phyloP scores from a whole-genome alignment of 106 monocot genomes.

The Ottelia alismoides region DNA sequence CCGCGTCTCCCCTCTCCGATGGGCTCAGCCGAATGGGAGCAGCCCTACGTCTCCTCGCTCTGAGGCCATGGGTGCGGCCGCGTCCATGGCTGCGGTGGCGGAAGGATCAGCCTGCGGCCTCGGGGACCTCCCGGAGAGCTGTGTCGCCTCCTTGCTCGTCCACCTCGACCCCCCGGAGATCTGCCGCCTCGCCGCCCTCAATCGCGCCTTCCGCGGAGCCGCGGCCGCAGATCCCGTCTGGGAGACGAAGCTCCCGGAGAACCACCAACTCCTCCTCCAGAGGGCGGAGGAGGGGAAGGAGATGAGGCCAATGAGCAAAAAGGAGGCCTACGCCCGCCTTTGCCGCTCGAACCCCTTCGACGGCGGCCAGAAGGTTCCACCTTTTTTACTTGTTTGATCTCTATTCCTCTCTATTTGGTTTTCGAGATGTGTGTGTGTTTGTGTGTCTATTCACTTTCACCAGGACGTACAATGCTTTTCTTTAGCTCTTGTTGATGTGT shows the following conservation, averaged over 20 bases:
- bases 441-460: no score
- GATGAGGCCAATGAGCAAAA: no score
- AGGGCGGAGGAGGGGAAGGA: no score
- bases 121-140: slow-evolving; percentile 74
- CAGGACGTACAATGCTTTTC: no score
- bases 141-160: slow-evolving; percentile 62
- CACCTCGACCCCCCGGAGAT: slow-evolving; percentile 66
- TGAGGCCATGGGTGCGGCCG: slow-evolving; percentile 11
- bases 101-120: slow-evolving; percentile 3
- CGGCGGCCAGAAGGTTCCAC: slow-evolving; percentile 49
- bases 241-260: slow-evolving; percentile 62
- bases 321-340: no score
- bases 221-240: slow-evolving; percentile 52
- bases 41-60: no score
- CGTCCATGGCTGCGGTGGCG: slow-evolving; percentile 1
- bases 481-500: no score
- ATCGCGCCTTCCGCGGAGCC: slow-evolving; percentile 43
- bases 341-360: slow-evolving; percentile 66
- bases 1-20: no score
- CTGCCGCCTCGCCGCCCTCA: slow-evolving; percentile 48
- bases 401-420: no score
- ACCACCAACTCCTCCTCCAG: slow-evolving; percentile 39
- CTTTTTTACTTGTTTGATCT: no score
- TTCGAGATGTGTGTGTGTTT: no score
- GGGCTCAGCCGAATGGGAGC: no score